phyloP scores from a whole-genome alignment of 139 green algal genomes.

The Chlamydomonas incerta region DNA sequence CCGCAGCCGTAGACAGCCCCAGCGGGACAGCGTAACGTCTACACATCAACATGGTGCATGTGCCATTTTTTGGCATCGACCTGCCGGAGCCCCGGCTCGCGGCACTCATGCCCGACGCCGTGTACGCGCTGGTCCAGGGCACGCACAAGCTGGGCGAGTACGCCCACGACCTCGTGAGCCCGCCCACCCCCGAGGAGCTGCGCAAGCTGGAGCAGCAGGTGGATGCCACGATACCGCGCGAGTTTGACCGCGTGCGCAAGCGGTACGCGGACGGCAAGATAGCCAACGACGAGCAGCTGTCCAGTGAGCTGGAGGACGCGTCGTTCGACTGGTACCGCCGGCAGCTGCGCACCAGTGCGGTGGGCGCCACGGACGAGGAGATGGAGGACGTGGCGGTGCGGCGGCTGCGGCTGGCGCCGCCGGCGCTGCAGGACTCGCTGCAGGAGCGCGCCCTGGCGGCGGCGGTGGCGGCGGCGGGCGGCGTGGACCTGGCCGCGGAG shows the following conservation, averaged over 20 bases:
- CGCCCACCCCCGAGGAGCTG: not conserved
- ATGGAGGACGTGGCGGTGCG: slow-evolving; percentile 44
- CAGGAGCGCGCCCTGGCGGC: slow-evolving; percentile 2
- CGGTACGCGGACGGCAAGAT: slow-evolving; percentile 45
- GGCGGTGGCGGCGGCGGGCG: not conserved
- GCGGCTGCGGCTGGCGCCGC: slow-evolving; percentile 19
- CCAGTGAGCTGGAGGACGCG: slow-evolving; percentile 58
- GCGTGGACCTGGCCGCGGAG: slow-evolving; percentile 22
- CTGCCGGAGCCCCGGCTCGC: slow-evolving; percentile 31
- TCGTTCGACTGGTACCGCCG: slow-evolving; percentile 57
- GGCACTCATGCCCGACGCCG: not conserved
- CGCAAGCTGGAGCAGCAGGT: not conserved
- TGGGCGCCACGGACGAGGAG: slow-evolving; percentile 48
- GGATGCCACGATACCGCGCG: slow-evolving; percentile 21
- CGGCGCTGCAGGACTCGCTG: not conserved
- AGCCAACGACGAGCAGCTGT: slow-evolving; percentile 48
- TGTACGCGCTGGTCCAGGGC: not conserved
- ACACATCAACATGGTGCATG: slow-evolving; percentile 37
- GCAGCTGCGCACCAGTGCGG: slow-evolving; percentile 35
- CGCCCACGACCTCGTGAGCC: not conserved
- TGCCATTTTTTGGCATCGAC: slow-evolving; percentile 41
- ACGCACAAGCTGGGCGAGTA: not conserved
- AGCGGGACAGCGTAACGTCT: too few species aligned
- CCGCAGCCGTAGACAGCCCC: too few species aligned
- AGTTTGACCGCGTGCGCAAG: slow-evolving; percentile 48